Percentiles rank a stretch among this genome's conserved stretches.
Evolutionary conservation across 257 asterid species (phyloP).

Genomic region (Penstemon newberryi): DNA sequence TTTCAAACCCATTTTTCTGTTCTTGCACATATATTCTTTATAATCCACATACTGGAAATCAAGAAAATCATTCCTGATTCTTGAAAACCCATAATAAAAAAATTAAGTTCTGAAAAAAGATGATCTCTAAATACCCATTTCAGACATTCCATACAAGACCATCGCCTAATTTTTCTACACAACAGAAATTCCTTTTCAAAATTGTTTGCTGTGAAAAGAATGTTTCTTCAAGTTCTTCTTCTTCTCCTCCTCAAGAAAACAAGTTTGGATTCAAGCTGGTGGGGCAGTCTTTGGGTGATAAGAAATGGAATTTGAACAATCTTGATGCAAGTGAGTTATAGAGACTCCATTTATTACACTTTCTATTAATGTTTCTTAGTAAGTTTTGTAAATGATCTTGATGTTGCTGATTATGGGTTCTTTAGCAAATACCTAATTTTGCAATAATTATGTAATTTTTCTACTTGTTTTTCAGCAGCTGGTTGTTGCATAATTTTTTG

Average conservation of each 20-base stretch:
- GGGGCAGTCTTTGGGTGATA: constrained; percentile 54
- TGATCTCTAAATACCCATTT: constrained; percentile 50
- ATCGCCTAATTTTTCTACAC: constrained; percentile 30
- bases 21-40: not conserved
- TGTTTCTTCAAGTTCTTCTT: constrained; percentile 44
- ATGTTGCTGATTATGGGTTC: constrained; percentile 18
- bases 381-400: constrained; percentile 16
- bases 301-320: constrained; percentile 70
- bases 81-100: not conserved
- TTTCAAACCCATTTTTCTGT: constrained; percentile 3
- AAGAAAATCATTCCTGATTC: constrained; percentile 29
- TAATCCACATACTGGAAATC: constrained; percentile 9
- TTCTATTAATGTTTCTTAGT: not conserved
- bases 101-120: constrained; percentile 28
- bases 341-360: not conserved
- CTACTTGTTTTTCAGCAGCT: not conserved
- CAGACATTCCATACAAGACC: constrained; percentile 35
- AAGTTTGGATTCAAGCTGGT: constrained; percentile 60
- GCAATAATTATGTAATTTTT: not conserved
- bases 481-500: not conserved
- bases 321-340: constrained; percentile 63
- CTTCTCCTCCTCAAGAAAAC: constrained; percentile 38
- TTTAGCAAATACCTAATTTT: constrained; percentile 1
- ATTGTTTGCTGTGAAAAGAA: constrained; percentile 56
- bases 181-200: constrained; percentile 40